These are phyloP conservation scores for Boletellus deceptivus DNA, from an alignment of 1,284 basidiomycete species.

Conservation along the genomic window DNA sequence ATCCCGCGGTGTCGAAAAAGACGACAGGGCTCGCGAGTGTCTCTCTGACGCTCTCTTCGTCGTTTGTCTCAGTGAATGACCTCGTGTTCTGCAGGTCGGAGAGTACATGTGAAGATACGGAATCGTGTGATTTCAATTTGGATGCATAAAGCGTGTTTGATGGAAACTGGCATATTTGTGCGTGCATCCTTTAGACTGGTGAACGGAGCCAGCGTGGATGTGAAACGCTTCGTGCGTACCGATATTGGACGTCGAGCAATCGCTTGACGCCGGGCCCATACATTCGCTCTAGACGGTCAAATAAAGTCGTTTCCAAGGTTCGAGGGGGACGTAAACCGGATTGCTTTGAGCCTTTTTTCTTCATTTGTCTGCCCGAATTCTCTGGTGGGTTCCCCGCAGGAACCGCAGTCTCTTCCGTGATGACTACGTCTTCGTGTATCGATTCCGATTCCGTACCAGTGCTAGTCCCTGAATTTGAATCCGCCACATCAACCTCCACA, in stretches of 20 bases:
- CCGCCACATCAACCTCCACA: constrained; percentile 1
- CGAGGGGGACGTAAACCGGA: constrained; percentile 58
- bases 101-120: constrained; percentile 73
- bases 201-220: not conserved
- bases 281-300: constrained; percentile 86
- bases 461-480: constrained; percentile 7
- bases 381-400: constrained; percentile 8
- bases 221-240: constrained; percentile 45
- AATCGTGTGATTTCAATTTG: constrained; percentile 67
- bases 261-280: constrained; percentile 84
- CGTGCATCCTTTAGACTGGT: constrained; percentile 70
- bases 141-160: constrained; percentile 79
- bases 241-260: constrained; percentile 85
- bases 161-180: constrained; percentile 84
- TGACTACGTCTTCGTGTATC: constrained; percentile 21
- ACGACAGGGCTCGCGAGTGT: constrained; percentile 76
- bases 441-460: constrained; percentile 20
- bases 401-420: constrained; percentile 18
- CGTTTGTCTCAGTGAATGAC: constrained; percentile 43
- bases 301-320: constrained; percentile 86
- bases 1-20: constrained; percentile 93
- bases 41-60: constrained; percentile 61
- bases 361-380: constrained; percentile 14
- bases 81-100: constrained; percentile 60
- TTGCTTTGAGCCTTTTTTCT: constrained; percentile 20